Base-by-base conservation (phyloP, 1,139 yeast species). In the Yamadazyma sp. region DNA sequence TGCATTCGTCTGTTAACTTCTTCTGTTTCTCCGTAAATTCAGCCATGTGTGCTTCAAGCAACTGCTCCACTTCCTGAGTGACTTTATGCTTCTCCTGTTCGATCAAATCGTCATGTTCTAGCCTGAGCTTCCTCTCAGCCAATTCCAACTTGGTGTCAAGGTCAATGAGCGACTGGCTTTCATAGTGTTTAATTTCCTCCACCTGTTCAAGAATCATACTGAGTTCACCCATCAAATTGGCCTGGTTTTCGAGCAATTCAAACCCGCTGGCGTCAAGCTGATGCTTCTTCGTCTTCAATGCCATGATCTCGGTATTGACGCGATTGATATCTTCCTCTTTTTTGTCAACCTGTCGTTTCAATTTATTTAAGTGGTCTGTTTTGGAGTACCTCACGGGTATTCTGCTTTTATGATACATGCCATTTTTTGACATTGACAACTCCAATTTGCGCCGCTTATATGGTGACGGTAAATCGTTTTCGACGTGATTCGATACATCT, bases 201-300 rank as follows among this genome's bases (percentile, higher is more conserved):
- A 65, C 52, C 32, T 60, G 60, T 30, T 56, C 60, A 17, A 57
- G 47, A n/a, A 57, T 30, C 2, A 47, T 39, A 4, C 40, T 40
- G 10, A 58, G 42, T 22, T 54, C 46, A 25, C 51, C 48, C 34
- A 57, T 54, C 20, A 61, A 45, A 17, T 49, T 50, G 11, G 57
- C 39, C 14, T 57, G 57, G 15, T 64, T 57, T 36, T 64, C 68
- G 12, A 67, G 69, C 8, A 72, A 47, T 38, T 70, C 73, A 51
- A 65, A 69, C 40, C 66, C 55, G 31, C 66, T 64, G 32, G 62
- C 53, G 32, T 65, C 70, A 23, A 58, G 54, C 11, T 53, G 50
- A n/a, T 62, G 65, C 33, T 62, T 66, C 35, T 66, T 67, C 4
- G 73, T 73, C 38, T 63, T 61, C 20, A 67, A 41, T 3, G 67